Evolutionary conservation across 2,329 filamentous ascomycete genomes (phyloP).

Genomic region (Xylariaceae sp.): DNA sequence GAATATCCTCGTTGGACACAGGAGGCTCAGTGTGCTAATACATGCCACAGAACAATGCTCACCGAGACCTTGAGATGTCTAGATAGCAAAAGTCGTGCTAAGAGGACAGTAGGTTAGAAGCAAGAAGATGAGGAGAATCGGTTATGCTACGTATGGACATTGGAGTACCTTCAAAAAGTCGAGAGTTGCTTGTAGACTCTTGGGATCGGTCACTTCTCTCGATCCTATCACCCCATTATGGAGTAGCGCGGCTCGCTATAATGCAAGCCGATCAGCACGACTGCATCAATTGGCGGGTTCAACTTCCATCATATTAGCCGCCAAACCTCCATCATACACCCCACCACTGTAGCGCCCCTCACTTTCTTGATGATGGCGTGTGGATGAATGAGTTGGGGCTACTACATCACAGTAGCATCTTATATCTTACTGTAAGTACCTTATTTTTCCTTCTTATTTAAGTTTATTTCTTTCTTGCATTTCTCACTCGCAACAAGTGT

Average conservation of each 20-base stretch:
- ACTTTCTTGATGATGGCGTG: constrained; percentile 23
- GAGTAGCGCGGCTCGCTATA: constrained; percentile 31
- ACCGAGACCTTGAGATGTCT: too few species aligned
- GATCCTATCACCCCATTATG: neutral
- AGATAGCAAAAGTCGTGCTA: too few species aligned
- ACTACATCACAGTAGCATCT: neutral
- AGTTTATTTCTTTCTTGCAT: constrained; percentile 2
- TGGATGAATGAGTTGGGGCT: constrained; percentile 9
- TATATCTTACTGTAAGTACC: neutral
- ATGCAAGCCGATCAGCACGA: constrained; percentile 34
- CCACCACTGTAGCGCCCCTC: constrained; percentile 36
- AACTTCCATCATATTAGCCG: constrained; percentile 42
- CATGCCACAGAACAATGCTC: too few species aligned
- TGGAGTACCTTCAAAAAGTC: neutral
- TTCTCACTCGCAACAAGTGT: neutral
- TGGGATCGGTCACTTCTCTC: neutral
- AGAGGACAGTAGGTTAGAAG: neutral
- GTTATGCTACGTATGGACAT: too few species aligned
- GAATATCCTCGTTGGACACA: too few species aligned
- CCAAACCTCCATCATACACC: constrained; percentile 35
- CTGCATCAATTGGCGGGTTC: constrained; percentile 35
- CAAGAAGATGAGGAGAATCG: neutral
- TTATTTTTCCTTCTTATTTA: neutral
- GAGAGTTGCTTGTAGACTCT: neutral
- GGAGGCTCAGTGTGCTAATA: too few species aligned